Base-by-base conservation (phyloP, 2,329 filamentous ascomycete genomes). In the Fusarium sp. region DNA sequence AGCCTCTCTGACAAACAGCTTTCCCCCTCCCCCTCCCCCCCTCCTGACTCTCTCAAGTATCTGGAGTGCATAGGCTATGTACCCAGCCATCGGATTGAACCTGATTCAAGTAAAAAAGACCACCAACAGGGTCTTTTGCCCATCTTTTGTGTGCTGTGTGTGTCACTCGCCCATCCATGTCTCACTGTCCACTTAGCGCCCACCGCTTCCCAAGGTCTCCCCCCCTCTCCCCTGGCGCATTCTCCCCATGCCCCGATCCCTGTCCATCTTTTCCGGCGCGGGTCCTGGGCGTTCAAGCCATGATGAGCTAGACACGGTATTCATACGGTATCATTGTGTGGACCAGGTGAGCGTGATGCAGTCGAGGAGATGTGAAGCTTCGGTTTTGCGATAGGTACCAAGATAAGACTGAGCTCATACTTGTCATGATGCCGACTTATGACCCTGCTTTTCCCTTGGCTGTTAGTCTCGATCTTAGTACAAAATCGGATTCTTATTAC, bases 101-200 rank as follows among this genome's bases (percentile, higher is more conserved):
- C 47, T 35, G 42, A 68, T 28, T 51, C 48, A 62, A 61, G 56
- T 47, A 44, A 28, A 50, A 70, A 59, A 36, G 44, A 53, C 48
- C 48, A 53, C 53, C 50, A 56, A 47, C 65, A 71, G 70, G 70
- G 66, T 73, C 70, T 73, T 58, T 66, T 47, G 44, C 55, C 62
- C 70, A 61, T 73, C 65, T 55, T 70, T 68, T 71, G 71, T 59
- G 45, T 61, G 57, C 16, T 61, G 44, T 61, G 66, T 71, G 71
- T 72, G 68, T 69, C 72, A 72, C 66, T 76, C 65, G 71, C 68
- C 62, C 70, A 76, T 69, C 75, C 72, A 74, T 75, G 75, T 77
- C 75, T 77, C 71, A 75, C 73, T 73, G 57, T 41, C 69, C 70
- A 73, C 74, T 75, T 77, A 77, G 75, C 69, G 75, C 60, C 75